Percentiles rank a stretch among this genome's conserved stretches.
Conservation (phyloP, 176 grass and related monocot species). For the Alopecurus myosuroides region DNA sequence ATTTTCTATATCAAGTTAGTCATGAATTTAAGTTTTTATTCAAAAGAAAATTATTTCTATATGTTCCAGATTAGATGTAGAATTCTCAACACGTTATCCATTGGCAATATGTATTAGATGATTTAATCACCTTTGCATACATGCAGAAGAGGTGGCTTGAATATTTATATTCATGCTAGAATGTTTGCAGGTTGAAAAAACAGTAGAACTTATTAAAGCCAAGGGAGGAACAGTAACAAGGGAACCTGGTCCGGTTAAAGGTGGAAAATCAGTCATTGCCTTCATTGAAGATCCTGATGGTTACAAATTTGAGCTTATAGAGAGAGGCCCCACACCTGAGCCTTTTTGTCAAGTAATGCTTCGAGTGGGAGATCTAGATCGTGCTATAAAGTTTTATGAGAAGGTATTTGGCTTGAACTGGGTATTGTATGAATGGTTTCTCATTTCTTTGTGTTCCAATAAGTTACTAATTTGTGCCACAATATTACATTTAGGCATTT, state of each 20-base stretch:
- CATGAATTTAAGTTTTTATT: not conserved
- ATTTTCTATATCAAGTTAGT: not conserved
- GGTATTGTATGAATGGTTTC: not conserved
- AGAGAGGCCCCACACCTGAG: constrained; percentile 85
- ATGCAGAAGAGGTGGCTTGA: not conserved
- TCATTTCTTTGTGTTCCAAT: constrained; percentile 1
- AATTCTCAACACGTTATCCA: not conserved
- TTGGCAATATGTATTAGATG: not conserved
- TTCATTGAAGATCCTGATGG: constrained; percentile 96
- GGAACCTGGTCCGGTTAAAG: constrained; percentile 87
- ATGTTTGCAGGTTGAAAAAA: constrained; percentile 69
- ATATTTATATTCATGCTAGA: constrained; percentile 19
- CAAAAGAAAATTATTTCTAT: not conserved
- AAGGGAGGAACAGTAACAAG: constrained; percentile 89
- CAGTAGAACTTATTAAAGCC: constrained; percentile 91
- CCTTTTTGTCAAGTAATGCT: constrained; percentile 98
- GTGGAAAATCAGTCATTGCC: constrained; percentile 74
- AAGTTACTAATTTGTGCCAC: constrained; percentile 9
- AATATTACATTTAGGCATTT: constrained; percentile 69
- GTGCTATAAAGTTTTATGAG: constrained; percentile 85
- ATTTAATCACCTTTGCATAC: constrained; percentile 1
- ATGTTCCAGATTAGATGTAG: not conserved
- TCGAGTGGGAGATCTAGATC: constrained; percentile 87
- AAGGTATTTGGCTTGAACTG: constrained; percentile 45
- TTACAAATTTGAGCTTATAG: constrained; percentile 93